Percentiles rank a stretch among this genome's conserved stretches.
phyloP scores from a whole-genome alignment of 2,329 filamentous ascomycete species.

The Ascochyta lentis region DNA sequence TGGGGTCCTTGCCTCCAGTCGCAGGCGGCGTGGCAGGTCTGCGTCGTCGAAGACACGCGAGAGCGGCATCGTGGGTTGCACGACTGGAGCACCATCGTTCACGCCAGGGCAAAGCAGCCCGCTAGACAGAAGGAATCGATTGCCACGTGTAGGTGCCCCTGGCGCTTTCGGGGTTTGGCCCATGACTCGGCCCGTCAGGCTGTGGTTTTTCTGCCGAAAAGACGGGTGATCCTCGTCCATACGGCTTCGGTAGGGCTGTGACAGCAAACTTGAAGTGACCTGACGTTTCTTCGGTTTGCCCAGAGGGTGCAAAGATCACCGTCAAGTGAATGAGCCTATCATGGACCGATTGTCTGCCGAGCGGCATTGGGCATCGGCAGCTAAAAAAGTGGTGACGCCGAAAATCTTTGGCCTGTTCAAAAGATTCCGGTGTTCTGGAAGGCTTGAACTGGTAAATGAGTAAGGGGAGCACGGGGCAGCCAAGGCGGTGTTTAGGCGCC shows the following conservation, averaged over 20 bases:
- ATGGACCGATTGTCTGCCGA: constrained; percentile 28
- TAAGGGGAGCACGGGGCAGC: constrained; percentile 8
- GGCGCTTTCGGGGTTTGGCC: constrained; percentile 26
- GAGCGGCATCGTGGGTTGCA: constrained; percentile 14
- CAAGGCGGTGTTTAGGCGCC: constrained; percentile 3
- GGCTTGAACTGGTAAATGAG: constrained; percentile 17
- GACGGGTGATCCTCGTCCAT: constrained; percentile 32
- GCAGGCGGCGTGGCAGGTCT: constrained; percentile 4
- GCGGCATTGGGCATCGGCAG: constrained; percentile 27
- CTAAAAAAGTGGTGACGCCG: constrained; percentile 8
- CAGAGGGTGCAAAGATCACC: neutral
- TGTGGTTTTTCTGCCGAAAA: constrained; percentile 26
- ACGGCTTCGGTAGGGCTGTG: constrained; percentile 18
- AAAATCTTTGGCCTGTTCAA: constrained; percentile 19
- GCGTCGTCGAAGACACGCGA: constrained; percentile 5
- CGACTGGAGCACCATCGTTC: constrained; percentile 29
- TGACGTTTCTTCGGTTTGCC: constrained; percentile 18
- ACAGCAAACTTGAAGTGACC: constrained; percentile 11
- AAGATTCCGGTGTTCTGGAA: constrained; percentile 17
- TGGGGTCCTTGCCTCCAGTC: constrained; percentile 1
- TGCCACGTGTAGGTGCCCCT: constrained; percentile 41
- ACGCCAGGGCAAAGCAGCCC: constrained; percentile 39
- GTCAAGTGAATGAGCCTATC: constrained; percentile 4
- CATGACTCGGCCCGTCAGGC: constrained; percentile 36
- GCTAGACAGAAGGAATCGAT: constrained; percentile 38